Evolutionary conservation across 2,329 filamentous ascomycete species (phyloP).

Genomic region (Colletotrichum tropicicola): DNA sequence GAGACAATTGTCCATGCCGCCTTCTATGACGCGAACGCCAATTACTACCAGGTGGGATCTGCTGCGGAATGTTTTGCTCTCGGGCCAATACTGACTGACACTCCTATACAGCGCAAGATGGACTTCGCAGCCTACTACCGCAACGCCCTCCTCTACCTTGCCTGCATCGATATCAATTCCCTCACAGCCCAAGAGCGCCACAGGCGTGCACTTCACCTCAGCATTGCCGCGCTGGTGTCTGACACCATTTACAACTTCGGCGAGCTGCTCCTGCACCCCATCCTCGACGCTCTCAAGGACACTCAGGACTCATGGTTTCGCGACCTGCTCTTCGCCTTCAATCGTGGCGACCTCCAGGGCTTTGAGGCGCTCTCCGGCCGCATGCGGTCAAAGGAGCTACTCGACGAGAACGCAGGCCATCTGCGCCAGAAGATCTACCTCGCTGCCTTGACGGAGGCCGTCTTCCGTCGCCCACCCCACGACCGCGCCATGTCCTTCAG

Average conservation of each 20-base stretch:
- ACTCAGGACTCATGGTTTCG: constrained; percentile 87
- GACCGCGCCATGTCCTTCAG: constrained; percentile 93
- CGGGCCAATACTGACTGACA: constrained; percentile 45
- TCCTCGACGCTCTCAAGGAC: constrained; percentile 82
- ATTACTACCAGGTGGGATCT: constrained; percentile 86
- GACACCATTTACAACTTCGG: constrained; percentile 99
- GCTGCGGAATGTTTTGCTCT: constrained; percentile 9
- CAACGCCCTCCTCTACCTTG: constrained; percentile 96
- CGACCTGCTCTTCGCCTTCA: constrained; percentile 97
- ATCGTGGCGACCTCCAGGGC: constrained; percentile 88
- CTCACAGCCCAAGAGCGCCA: constrained; percentile 80
- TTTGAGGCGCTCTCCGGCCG: constrained; percentile 86
- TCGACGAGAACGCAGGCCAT: constrained; percentile 82
- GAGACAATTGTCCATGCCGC: constrained; percentile 95
- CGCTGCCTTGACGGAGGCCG: constrained; percentile 92
- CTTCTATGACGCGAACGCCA: constrained; percentile 95
- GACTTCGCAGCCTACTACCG: constrained; percentile 98
- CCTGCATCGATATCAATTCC: constrained; percentile 86
- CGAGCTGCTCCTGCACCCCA: constrained; percentile 96
- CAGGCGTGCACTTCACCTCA: constrained; percentile 89
- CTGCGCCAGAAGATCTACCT: constrained; percentile 98
- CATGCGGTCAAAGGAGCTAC: constrained; percentile 80
- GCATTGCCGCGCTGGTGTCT: constrained; percentile 90
- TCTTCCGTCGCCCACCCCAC: constrained; percentile 95
- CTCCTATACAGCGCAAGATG: constrained; percentile 66